A percentile compares a stretch with the other conserved stretches of the same genome.
These are phyloP conservation scores for Taiwanofungus camphoratus DNA, from an alignment of 1,284 basidiomycete species.

Conservation along the genomic window DNA sequence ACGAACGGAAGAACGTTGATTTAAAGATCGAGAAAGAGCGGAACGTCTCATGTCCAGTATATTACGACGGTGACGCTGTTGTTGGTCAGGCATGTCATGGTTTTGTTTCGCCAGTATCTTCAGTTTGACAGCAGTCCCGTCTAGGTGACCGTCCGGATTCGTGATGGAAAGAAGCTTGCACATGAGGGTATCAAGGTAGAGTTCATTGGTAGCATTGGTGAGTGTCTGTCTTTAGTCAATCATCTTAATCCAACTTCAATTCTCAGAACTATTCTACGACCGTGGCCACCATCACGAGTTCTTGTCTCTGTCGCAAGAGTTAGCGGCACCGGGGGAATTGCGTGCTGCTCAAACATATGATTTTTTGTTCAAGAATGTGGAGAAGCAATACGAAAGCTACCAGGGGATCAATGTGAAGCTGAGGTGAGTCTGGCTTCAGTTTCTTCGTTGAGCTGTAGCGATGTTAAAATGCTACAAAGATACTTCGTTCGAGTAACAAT, in stretches of 20 bases:
- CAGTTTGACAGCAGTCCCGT: neutral
- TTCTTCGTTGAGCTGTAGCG: neutral
- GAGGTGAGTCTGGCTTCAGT: conserved; percentile 44
- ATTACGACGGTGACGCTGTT: conserved; percentile 92
- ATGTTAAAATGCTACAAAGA: conserved; percentile 33
- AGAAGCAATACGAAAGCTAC: conserved; percentile 98
- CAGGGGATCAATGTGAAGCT: conserved; percentile 98
- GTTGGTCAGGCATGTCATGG: conserved; percentile 68
- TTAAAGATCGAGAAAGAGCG: conserved; percentile 77
- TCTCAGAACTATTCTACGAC: conserved; percentile 90
- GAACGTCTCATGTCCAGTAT: conserved; percentile 82
- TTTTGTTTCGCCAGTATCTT: neutral
- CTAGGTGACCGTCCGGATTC: conserved; percentile 82
- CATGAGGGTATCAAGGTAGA: conserved; percentile 99
- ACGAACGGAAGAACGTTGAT: conserved; percentile 76
- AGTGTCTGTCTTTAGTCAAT: conserved; percentile 21
- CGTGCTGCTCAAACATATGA: conserved; percentile 92
- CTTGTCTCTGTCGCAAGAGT: conserved; percentile 89
- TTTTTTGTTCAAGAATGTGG: conserved; percentile 97
- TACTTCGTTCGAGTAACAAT: conserved; percentile 95
- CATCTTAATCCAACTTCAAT: neutral
- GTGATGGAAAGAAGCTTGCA: conserved; percentile 91
- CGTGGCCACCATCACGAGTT: conserved; percentile 98
- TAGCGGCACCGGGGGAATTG: conserved; percentile 93
- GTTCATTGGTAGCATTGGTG: conserved; percentile 94